Base-by-base conservation (phyloP, 1,139 yeast species). In the Kazachstania sp. region DNA sequence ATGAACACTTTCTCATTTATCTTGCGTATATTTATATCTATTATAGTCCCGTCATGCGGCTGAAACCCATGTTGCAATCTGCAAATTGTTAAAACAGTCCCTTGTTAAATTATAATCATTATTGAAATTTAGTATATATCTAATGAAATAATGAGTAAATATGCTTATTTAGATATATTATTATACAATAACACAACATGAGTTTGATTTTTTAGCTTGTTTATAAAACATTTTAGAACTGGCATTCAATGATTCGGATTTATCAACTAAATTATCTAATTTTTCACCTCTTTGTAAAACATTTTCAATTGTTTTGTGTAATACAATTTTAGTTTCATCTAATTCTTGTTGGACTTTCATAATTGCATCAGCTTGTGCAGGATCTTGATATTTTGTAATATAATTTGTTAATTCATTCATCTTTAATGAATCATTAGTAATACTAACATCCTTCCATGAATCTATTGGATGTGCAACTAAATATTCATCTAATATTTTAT, bases 281-380 rank as follows among this genome's bases (percentile, higher is more conserved):
- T 88, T 88, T 69, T 92, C 99, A 42, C 98, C 98, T 66, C 99
- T 81, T 65, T 87, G 95, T 60, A 92, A 75, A 18, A 94, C 97
- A 53, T 85, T 78, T 67, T 94, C 97, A 58, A 92, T 92, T 42
- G 97, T 88, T 72, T 92, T 88, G 70, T 92, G 97, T 61, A 92
- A 74, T 39, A 90, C 96, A 59, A 90, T 87, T 74, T 92, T 94
- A 39, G 98, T 92, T 65, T 94, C 98, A 68, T 94, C 98, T 60
- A 92, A 77, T 68, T 92, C 98, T 64, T 88, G 95, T 71, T 94
- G 98, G 35, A 92, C 98, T 68, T 84, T 86, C 95, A 92, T 83
- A 55, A 92, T 83, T 15, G 96, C 84, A 64, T 92, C 99, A 0
- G 98, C 97, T 71, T 92, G 96, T 36, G 84, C 76, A 23, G 99